phyloP scores from a whole-genome alignment of 106 monocot species.

The Dendrobium catenatum region DNA sequence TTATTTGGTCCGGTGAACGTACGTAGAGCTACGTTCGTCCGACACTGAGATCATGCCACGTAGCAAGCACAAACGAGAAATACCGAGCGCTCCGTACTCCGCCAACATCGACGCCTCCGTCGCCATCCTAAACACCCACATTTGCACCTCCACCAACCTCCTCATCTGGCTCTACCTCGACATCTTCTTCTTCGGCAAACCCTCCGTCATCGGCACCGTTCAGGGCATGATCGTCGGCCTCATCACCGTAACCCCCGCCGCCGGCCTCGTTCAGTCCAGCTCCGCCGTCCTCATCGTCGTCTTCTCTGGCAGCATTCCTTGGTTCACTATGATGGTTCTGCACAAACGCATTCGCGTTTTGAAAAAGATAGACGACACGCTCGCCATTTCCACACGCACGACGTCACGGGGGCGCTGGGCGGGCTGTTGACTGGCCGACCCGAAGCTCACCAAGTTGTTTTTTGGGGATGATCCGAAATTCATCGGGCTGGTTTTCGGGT shows the following conservation, averaged over 20 bases:
- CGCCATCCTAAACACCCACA: constrained; percentile 28
- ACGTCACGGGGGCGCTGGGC: constrained; percentile 8
- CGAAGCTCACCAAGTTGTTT: constrained; percentile 6
- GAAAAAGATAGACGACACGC: constrained; percentile 15
- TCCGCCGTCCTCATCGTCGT: constrained; percentile 9
- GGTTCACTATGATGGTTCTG: constrained; percentile 21
- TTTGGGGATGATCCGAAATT: constrained; percentile 17
- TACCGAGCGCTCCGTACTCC: no score
- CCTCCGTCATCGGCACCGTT: constrained; percentile 26
- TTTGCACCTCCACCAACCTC: constrained; percentile 23
- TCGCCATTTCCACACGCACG: constrained; percentile 17
- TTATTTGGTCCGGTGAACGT: no score
- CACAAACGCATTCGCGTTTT: constrained; percentile 10
- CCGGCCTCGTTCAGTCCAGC: constrained; percentile 17
- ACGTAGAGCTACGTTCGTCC: no score
- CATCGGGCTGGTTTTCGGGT: constrained; percentile 2
- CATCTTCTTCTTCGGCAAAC: constrained; percentile 32
- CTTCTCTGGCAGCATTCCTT: constrained; percentile 14
- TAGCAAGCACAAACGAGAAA: no score
- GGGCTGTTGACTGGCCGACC: constrained; percentile 11
- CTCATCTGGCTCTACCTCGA: constrained; percentile 33
- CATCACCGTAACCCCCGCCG: constrained; percentile 21
- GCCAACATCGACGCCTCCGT: constrained; percentile 28
- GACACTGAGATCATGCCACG: no score
- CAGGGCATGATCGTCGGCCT: constrained; percentile 26